Conservation (phyloP, 2,329 filamentous ascomycete genomes). For the Fusarium paranaense region DNA sequence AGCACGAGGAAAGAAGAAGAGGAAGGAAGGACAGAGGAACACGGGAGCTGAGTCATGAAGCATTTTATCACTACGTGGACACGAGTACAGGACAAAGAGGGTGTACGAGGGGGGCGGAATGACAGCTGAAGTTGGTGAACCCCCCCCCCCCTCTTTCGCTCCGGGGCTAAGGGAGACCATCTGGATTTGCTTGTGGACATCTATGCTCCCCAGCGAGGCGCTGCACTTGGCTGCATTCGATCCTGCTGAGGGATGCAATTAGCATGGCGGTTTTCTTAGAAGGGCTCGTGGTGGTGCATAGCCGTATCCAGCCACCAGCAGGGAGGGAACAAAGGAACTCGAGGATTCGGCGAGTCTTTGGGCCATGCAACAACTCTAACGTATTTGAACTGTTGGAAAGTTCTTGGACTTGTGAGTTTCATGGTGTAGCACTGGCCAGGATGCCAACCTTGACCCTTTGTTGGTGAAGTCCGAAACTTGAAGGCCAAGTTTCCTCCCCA, state of each 20-base stretch:
- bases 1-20: slow-evolving; percentile 9
- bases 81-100: slow-evolving; percentile 31
- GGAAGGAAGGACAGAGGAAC: slow-evolving; percentile 6
- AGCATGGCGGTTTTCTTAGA: slow-evolving; percentile 4
- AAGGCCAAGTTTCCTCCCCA: neutral
- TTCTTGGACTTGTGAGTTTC: neutral
- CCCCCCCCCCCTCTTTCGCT: neutral
- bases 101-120: slow-evolving; percentile 25
- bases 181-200: slow-evolving; percentile 11
- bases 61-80: slow-evolving; percentile 13
- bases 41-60: slow-evolving; percentile 38
- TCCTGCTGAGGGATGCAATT: slow-evolving; percentile 18
- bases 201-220: slow-evolving; percentile 13
- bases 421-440: neutral
- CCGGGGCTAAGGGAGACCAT: slow-evolving; percentile 30
- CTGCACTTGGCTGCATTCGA: slow-evolving; percentile 12
- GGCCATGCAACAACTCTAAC: slow-evolving; percentile 2
- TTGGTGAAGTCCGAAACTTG: neutral
- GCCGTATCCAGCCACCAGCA: slow-evolving; percentile 6
- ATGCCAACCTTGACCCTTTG: neutral
- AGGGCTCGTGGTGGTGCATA: slow-evolving; percentile 29
- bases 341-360: neutral
- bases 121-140: slow-evolving; percentile 18
- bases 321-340: slow-evolving; percentile 30
- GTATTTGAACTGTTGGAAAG: neutral